Evolutionary conservation across 345 rosid species (phyloP).

Genomic region (Hibiscus syriacus): DNA sequence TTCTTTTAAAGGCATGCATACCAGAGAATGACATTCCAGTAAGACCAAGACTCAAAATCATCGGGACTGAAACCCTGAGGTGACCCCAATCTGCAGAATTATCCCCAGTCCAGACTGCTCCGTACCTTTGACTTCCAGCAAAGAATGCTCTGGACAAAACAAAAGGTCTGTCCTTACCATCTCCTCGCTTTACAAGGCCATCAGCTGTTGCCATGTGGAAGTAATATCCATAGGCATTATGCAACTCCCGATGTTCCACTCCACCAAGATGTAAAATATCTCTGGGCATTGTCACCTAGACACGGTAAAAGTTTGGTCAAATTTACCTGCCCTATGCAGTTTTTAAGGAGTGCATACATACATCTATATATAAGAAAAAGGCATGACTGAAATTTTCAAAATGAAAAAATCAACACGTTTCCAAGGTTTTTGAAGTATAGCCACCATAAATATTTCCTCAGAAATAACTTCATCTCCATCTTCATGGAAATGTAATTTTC

Average conservation of each 20-base stretch:
- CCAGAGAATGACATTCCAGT: conserved; percentile 88
- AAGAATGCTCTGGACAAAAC: conserved; percentile 93
- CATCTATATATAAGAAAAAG: background rate
- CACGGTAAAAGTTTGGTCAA: conserved; percentile 1
- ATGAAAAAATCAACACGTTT: background rate
- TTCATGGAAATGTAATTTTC: background rate
- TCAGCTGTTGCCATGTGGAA: conserved; percentile 98
- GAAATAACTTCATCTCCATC: background rate
- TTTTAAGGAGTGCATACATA: background rate
- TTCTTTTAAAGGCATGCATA: conserved; percentile 17
- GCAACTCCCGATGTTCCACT: conserved; percentile 86
- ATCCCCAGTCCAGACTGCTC: conserved; percentile 98
- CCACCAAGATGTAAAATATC: conserved; percentile 85
- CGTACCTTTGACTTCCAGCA: conserved; percentile 95
- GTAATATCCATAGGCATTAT: conserved; percentile 87
- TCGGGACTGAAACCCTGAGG: conserved; percentile 91
- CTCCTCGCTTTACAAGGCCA: conserved; percentile 88
- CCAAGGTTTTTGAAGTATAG: background rate
- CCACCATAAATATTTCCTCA: background rate
- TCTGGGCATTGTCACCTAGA: conserved; percentile 91
- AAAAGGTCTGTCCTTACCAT: conserved; percentile 89
- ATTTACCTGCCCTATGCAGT: background rate
- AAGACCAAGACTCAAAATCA: conserved; percentile 85
- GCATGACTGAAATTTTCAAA: background rate
- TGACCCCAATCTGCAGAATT: conserved; percentile 97